Evolutionary conservation across 2,329 filamentous ascomycete species (phyloP), one percentile per base, ranked within the genome.

Genomic region (Chrysoporthe cubensis): DNA sequence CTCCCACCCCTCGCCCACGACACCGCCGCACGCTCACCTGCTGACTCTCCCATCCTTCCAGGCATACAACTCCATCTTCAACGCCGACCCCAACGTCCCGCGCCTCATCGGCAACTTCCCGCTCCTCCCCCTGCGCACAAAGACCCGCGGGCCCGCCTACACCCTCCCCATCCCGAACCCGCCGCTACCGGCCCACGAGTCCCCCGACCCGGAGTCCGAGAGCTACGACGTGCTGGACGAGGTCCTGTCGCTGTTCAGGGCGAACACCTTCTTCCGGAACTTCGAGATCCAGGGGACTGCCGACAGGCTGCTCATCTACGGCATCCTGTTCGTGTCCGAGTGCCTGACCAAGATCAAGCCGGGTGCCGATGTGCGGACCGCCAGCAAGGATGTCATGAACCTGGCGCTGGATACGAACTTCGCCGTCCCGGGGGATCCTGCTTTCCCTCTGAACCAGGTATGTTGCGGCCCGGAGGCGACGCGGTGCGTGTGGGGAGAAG

Each of bases 61-160:
- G 93, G 95, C 95, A 82, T 98, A 97, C 87, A 96, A 98, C 87
- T 97, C 93, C 80, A 92, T 97, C 86, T 97, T 97, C 89, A 90
- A 90, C 88, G 90, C 80, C 83, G 95, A 88, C 87, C 93, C 87
- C 84, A 90, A 83, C 72, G 77, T 80, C 71, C 84, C 84, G 52
- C 84, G 83, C 66, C 81, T 85, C 73, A 82, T 90, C 85, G 94
- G 95, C 79, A 98, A 97, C 87, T 94, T 98, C 78, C 94, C 95
- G 32, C 89, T 98, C 74, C 90, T 97, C 64, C 95, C 96, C 1
- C 91, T 99, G 66, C 94, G 96, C 76, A 98, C 96, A 76, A 93
- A 93, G 80, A 96, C 94, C 71, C 92, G 96, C 71, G 96, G 96
- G n/a, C 96, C 96, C 56, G 95, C 95, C 73, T 94, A 96, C 82